Conservation (phyloP, 2,329 filamentous ascomycete species). For the Aspergillus transmontanensis region DNA sequence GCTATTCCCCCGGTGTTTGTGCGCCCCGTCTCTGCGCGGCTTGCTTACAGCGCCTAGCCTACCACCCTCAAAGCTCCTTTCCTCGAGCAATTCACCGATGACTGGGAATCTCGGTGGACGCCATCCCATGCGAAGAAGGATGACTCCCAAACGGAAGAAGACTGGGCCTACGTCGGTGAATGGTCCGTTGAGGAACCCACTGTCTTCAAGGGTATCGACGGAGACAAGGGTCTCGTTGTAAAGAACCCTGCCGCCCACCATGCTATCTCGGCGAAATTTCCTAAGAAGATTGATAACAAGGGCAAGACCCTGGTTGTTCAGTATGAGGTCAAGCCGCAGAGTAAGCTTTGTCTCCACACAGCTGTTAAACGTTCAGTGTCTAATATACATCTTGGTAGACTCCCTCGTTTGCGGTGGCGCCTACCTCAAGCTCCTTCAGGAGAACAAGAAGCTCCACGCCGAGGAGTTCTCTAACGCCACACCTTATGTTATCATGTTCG, state of each 20-base stretch:
- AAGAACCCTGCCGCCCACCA: slow-evolving; percentile 98
- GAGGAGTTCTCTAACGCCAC: slow-evolving; percentile 98
- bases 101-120: slow-evolving; percentile 93
- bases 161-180: slow-evolving; percentile 96
- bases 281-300: slow-evolving; percentile 95
- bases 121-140: slow-evolving; percentile 97
- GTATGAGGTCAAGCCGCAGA: slow-evolving; percentile 99
- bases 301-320: slow-evolving; percentile 95
- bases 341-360: slow-evolving; percentile 57
- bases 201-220: slow-evolving; percentile 87
- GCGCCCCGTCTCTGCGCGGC: background rate
- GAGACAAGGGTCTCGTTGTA: slow-evolving; percentile 94
- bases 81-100: slow-evolving; percentile 97
- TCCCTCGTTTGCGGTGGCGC: slow-evolving; percentile 97
- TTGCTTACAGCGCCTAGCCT: slow-evolving; percentile 61
- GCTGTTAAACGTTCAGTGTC: background rate
- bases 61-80: slow-evolving; percentile 88
- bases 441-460: slow-evolving; percentile 94
- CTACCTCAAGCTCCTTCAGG: slow-evolving; percentile 97
- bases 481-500: slow-evolving; percentile 99
- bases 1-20: slow-evolving; percentile 41
- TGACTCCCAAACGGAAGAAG: slow-evolving; percentile 75
- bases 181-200: slow-evolving; percentile 95
- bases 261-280: slow-evolving; percentile 98
- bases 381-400: slow-evolving; percentile 56